A percentile compares a stretch with the other conserved stretches of the same genome.
Conservation (phyloP, 257 asterid species). For the Penstemon barbatus region DNA sequence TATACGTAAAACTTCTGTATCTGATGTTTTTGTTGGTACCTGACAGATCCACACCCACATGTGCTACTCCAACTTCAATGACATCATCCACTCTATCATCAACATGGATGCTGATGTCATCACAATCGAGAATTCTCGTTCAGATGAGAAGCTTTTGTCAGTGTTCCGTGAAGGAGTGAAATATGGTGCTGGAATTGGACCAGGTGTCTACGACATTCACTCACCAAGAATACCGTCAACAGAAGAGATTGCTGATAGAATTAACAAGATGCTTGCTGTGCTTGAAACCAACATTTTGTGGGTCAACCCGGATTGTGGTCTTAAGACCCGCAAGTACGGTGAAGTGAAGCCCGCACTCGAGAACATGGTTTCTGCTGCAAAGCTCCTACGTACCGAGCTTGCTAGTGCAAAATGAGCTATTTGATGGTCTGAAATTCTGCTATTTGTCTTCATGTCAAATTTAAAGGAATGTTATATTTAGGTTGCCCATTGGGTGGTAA, state of each 20-base stretch:
- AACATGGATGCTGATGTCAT: conserved; percentile 98
- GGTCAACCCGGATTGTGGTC: conserved; percentile 99
- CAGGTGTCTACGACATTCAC: conserved; percentile 94
- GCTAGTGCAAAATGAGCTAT: conserved; percentile 56
- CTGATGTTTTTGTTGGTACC: neutral
- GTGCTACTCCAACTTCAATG: conserved; percentile 99
- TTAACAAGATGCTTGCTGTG: conserved; percentile 97
- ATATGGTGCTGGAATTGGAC: conserved; percentile 98
- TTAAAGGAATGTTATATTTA: conserved; percentile 20
- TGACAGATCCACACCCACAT: conserved; percentile 96
- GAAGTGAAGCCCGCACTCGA: conserved; percentile 94
- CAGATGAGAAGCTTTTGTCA: conserved; percentile 95
- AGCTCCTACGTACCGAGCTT: conserved; percentile 71
- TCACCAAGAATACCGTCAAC: conserved; percentile 94
- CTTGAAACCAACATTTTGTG: conserved; percentile 92
- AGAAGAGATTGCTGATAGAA: conserved; percentile 83
- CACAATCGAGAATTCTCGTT: conserved; percentile 96
- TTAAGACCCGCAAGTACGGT: conserved; percentile 84
- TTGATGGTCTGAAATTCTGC: neutral
- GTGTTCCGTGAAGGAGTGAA: conserved; percentile 96
- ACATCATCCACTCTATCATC: conserved; percentile 91
- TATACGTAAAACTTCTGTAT: neutral
- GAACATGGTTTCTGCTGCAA: conserved; percentile 85
- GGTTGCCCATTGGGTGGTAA: conserved; percentile 23
- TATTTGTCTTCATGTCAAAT: conserved; percentile 2